Percentiles rank a stretch among this genome's conserved stretches.
phyloP scores from a whole-genome alignment of 257 asterid genomes.

The Gentiana dahurica region DNA sequence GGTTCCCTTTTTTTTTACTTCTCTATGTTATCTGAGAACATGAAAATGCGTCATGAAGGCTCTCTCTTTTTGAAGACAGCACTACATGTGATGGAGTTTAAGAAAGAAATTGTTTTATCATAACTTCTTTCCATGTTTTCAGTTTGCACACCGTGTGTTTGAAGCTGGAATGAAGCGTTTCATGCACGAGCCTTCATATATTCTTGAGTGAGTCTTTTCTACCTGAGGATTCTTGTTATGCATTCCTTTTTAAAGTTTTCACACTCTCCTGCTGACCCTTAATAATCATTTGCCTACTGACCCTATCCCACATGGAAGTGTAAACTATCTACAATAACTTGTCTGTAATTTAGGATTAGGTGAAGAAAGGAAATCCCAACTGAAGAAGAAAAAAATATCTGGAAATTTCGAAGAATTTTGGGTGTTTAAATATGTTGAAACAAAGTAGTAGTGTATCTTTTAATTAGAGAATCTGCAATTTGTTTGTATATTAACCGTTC shows the following conservation, averaged over 20 bases:
- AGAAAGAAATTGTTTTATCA: neutral
- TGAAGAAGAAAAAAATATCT: no score
- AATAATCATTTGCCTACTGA: constrained; percentile 6
- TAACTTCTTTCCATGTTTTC: constrained; percentile 15
- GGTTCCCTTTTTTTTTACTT: neutral
- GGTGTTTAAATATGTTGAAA: no score
- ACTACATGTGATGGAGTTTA: neutral
- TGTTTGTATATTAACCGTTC: no score
- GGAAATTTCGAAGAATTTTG: no score
- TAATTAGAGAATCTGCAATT: no score
- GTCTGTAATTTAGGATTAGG: neutral
- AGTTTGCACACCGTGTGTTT: constrained; percentile 89
- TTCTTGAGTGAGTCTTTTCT: constrained; percentile 70
- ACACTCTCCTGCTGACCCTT: neutral
- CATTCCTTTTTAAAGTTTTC: neutral
- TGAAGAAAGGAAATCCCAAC: neutral
- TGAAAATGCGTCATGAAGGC: neutral
- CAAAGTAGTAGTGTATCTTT: no score
- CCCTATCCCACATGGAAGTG: constrained; percentile 1
- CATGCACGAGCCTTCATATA: constrained; percentile 96
- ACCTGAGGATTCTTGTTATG: neutral
- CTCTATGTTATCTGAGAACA: neutral
- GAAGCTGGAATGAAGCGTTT: constrained; percentile 91
- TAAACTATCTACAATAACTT: neutral
- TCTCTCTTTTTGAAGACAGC: neutral